Base-by-base conservation (phyloP, 179 eudicot genomes). In the Dionaea muscipula region DNA sequence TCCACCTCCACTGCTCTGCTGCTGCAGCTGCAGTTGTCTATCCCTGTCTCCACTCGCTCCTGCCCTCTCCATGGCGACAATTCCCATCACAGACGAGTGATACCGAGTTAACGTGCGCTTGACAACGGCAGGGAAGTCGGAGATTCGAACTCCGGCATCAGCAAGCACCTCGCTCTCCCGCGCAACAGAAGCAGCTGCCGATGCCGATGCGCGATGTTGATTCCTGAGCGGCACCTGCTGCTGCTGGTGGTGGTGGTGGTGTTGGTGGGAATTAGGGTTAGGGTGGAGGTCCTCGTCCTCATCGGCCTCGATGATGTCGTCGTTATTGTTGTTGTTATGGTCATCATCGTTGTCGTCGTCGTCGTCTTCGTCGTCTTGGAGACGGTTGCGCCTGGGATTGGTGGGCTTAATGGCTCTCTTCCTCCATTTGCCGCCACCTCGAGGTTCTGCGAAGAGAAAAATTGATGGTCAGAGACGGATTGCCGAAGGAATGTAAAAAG, bases 61-160 rank as follows among this genome's bases (percentile, higher is more conserved):
- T 20, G 77, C 73, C 49, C 66, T 80, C 78, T 84, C 95, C 39
- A 71, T 48, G 23, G 71, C 81, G 59, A 57, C 73, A 52, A 90
- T 63, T 5, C 61, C 58, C 35, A 73, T 28, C 50, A 78, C 82
- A 2, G 77, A 78, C 26, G 85, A 62, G 52, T 86, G 95, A 7
- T 66, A 81, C 44, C 78, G 54, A 36, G 56, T 74, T 26, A 84
- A 76, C 0, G 56, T 36, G 47, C 76, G 83, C 75, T 67, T 75
- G 15, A 90, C 56, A 0, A 71, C 88, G 2, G 56, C 55, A 0
- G 97, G 97, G 56, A 86, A 86, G 19, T 73, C 76, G 18, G 78
- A 77, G 43, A 90, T 60, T 46, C 80, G 74, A 4, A 70, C 59
- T 16, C 79, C 85, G 9, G 59, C 70, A 7, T 71, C 78, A 15